A percentile compares a stretch with the other conserved stretches of the same genome.
phyloP scores from a whole-genome alignment of 306 rosid species.

The Pterocarpus macrocarpus region DNA sequence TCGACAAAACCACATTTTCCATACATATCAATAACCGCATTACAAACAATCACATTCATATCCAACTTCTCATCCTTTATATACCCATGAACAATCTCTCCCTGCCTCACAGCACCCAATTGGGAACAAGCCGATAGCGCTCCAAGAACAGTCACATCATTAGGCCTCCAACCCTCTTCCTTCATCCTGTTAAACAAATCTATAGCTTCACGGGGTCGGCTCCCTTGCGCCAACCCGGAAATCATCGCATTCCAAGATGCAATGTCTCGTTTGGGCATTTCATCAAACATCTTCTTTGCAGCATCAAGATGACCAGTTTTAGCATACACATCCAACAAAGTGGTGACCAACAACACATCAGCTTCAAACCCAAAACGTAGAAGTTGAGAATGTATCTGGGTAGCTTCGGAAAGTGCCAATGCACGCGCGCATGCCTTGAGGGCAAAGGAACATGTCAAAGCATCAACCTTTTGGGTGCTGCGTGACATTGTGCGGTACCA shows the following conservation, averaged over 20 bases:
- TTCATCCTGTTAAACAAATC: conserved; percentile 71
- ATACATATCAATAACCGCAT: conserved; percentile 88
- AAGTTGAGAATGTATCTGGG: conserved; percentile 74
- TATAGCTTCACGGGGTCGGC: conserved; percentile 70
- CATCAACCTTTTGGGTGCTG: conserved; percentile 61
- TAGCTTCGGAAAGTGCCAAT: conserved; percentile 67
- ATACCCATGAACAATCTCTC: conserved; percentile 62
- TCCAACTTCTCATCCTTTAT: conserved; percentile 65
- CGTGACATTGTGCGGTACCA: conserved; percentile 68
- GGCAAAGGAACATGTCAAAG: conserved; percentile 81
- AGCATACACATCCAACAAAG: conserved; percentile 80
- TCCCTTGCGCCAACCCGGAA: conserved; percentile 87
- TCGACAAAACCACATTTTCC: conserved; percentile 83
- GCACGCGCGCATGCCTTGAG: conserved; percentile 92
- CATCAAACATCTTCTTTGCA: conserved; percentile 85
- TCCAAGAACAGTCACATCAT: conserved; percentile 78
- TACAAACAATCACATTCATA: conserved; percentile 73
- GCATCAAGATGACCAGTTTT: conserved; percentile 66
- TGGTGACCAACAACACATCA: conserved; percentile 67
- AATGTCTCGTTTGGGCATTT: conserved; percentile 68
- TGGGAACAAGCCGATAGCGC: conserved; percentile 86
- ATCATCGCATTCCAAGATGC: conserved; percentile 88
- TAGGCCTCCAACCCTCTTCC: conserved; percentile 73
- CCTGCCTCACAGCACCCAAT: conserved; percentile 79
- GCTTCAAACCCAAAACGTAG: conserved; percentile 67